Evolutionary conservation across 225 moss, liverwort and hornwort species (phyloP), one percentile per base, ranked within the genome.

Genomic region (Thuidium tamariscinum): DNA sequence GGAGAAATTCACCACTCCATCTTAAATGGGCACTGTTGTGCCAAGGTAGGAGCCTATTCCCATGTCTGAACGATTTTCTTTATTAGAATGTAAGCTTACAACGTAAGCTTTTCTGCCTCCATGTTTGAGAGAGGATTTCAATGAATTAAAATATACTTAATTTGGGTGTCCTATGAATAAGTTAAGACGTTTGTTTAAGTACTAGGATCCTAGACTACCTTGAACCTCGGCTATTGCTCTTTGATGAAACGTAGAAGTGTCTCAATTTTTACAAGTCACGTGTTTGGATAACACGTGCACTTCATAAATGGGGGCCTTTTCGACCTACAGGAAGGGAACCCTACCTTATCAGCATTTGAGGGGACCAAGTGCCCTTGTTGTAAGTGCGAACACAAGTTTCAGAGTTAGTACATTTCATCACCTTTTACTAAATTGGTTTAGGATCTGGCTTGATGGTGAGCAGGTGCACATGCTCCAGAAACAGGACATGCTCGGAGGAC

Each of bases 381-480:
- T 18, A 55, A 55, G 55, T 54, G 55, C 42, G 17, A 37, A 44
- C 41, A n/a, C 22, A 36, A 57, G 65, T 66, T 36, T 76, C 75
- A 15, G 19, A 65, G 44, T 46, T 55, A 4, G 14, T 18, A 13
- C 78, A 76, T 76, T 52, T 13, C n/a, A 41, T 79, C 49, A 65
- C 67, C 49, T 84, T 29, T n/a, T 84, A n/a, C 64, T 91, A 51
- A 89, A 63, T 71, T 37, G 55, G 37, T 46, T 44, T 76, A n/a
- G 84, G 25, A 60, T 70, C 52, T 88, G 88, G 54, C n/a, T 64
- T 23, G 73, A 82, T 81, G 65, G 36, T 81, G 83, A 77, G 87
- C 87, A 92, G 88, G 89, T 66, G 91, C 81, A 84, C 78, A 34
- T 41, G 34, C 83, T 69, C 83, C 71, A 61, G 88, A 79, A 79